Evolutionary conservation across 2,329 filamentous ascomycete species (phyloP), one percentile per base, ranked within the genome.

Genomic region (Gaeumannomyces sp.): DNA sequence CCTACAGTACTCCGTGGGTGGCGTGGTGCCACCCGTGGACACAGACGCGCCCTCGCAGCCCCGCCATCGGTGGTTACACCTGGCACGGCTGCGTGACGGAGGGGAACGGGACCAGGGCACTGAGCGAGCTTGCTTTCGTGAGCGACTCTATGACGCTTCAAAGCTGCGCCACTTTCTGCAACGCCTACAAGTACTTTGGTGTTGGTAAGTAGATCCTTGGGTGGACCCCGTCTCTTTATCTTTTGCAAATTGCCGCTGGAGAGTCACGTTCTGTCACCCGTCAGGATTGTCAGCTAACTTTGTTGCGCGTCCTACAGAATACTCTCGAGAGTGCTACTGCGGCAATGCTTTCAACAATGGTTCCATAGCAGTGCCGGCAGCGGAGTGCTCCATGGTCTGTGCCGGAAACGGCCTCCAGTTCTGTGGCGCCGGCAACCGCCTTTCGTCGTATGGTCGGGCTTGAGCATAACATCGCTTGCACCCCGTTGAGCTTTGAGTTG

Each of bases 31-130:
- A 7, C 45, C 45, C 45, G 5, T 53, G 45, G 13, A 66, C 64
- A 16, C 59, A 60, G 27, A 63, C 76, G 74, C 4, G 76, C 69
- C 8, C 73, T 80, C 31, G 81, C 81, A 69, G 72, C 1, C 81
- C 87, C 84, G 81, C 70, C 73, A 10, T 64, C 19, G 63, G 63
- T 35, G 22, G 4, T 19, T 64, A 58, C 56, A n/a, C 27, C 7
- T 74, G 77, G 65, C 81, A 84, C 63, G 85, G 85, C 31, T 88
- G 85, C 74, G 87, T 81, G 76, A 77, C 84, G 29, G 85, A 88
- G 67, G 81, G 79, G 2, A 76, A 75, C 31, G 76, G 80, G 61
- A 83, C 80, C 64, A 81, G 85, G 62, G 83, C 85, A 66, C 78
- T 88, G 67, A 86, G 83, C 68, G 80, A 79, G 27, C 70, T 73